Evolutionary conservation across 2,329 filamentous ascomycete genomes (phyloP).

Genomic region (Myotisia sp.): DNA sequence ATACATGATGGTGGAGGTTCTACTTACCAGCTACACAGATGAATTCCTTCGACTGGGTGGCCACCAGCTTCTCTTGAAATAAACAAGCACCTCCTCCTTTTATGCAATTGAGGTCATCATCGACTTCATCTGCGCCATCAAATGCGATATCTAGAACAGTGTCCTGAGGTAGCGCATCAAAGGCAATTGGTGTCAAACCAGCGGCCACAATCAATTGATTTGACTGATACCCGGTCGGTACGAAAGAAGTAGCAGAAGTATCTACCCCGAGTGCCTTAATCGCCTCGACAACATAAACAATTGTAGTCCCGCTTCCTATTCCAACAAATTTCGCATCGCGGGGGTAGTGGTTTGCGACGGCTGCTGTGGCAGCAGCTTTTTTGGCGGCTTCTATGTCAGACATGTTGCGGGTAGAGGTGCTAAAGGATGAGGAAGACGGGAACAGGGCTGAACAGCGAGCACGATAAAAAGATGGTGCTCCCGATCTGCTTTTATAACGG

Average conservation of each 20-base stretch:
- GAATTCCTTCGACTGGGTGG: conserved; percentile 68
- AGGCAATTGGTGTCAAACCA: conserved; percentile 60
- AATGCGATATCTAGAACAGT: conserved; percentile 73
- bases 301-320: conserved; percentile 51
- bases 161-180: conserved; percentile 56
- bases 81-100: conserved; percentile 96
- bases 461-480: not conserved
- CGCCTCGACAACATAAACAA: conserved; percentile 54
- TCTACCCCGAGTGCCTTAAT: conserved; percentile 38
- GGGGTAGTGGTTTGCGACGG: conserved; percentile 48
- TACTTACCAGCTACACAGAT: conserved; percentile 65
- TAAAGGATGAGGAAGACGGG: not conserved
- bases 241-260: conserved; percentile 56
- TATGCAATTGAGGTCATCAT: conserved; percentile 88
- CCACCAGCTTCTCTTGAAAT: conserved; percentile 95
- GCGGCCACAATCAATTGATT: conserved; percentile 71
- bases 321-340: conserved; percentile 44
- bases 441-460: not conserved
- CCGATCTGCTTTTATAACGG: no score
- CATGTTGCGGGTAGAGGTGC: conserved; percentile 16
- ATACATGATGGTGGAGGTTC: not conserved
- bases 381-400: conserved; percentile 43
- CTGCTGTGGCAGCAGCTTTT: conserved; percentile 43
- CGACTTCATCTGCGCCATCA: conserved; percentile 93
- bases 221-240: conserved; percentile 85